Evolutionary conservation across 2,329 filamentous ascomycete genomes (phyloP).

Genomic region (Apiospora kogelbergensis): DNA sequence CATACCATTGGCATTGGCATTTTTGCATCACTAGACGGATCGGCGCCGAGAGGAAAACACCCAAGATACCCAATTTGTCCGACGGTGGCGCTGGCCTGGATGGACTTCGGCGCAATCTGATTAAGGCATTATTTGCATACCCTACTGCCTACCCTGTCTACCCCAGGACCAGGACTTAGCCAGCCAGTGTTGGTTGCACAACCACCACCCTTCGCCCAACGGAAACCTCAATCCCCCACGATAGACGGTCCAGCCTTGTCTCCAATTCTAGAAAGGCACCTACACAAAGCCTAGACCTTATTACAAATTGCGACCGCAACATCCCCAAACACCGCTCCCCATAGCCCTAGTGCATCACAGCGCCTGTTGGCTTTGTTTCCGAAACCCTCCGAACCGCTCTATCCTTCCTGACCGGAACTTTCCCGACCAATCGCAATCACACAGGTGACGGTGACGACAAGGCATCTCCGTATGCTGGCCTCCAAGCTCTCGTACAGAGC

Average conservation of each 20-base stretch:
- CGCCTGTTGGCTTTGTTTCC: constrained; percentile 1
- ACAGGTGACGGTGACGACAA: constrained; percentile 8
- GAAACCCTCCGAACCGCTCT: neutral
- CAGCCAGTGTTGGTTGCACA: neutral
- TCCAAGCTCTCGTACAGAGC: neutral
- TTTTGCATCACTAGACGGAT: constrained; percentile 2
- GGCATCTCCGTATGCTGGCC: constrained; percentile 10
- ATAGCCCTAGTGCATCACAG: neutral
- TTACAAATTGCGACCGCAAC: neutral
- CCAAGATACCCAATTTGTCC: neutral
- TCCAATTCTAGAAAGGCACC: neutral
- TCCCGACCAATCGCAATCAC: neutral
- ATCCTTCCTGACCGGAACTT: neutral
- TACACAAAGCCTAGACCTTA: constrained; percentile 1
- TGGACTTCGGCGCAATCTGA: constrained; percentile 5
- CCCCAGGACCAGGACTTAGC: neutral
- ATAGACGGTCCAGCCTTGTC: neutral
- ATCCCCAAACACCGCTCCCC: neutral
- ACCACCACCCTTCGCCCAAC: neutral
- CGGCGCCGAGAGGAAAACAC: neutral
- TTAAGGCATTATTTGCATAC: neutral
- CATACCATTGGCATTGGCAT: neutral
- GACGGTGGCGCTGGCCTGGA: neutral
- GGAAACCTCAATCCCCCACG: too few species aligned
- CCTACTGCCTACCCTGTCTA: neutral